Base-by-base conservation (phyloP, 2,329 filamentous ascomycete species). In the Ophiostoma perfectum region DNA sequence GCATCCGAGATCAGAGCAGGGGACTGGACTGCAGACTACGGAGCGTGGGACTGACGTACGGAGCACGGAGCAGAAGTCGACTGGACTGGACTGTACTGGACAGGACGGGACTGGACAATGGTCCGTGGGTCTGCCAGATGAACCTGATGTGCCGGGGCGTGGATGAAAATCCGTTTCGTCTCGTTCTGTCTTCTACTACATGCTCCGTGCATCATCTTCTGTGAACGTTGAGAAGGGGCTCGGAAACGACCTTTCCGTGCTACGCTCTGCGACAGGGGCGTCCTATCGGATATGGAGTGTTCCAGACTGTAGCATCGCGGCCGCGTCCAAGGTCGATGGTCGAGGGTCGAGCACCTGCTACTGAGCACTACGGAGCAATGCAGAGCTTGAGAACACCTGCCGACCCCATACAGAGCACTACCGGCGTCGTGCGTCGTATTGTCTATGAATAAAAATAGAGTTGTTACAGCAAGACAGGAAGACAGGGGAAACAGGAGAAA, bases 161-260 rank as follows among this genome's bases (percentile, higher is more conserved):
- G 12, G 45, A 47, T 16, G 27, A 27, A 27, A 12, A 47, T 47
- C 45, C 14, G 45, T 12, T 47, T 47, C 45, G 45, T 47, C 45
- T 47, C 5, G 45, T 47, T 44, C 42, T 44, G 42, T 44, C 8
- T 44, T 44, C 27, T 27, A 27, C 27, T 2, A 27, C 27, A 27
- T 27, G 27, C 27, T 27, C 27, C 27, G 27, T 27, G 27, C 27
- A 27, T 27, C 27, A 27, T 27, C 27, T 27, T 27, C 27, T 27
- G 27, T 27, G 27, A 27, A 27, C 27, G 27, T 27, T 27, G 27
- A 27, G 27, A 52, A 38, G 55, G 55, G 55, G 55, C 18, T 12
- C 55, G 55, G 55, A 60, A 60, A 60, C 55, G 27, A 16, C 55
- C 27, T 38, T 60, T 60, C 55, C 55, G 55, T 60, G 55, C 55